Percentiles rank a stretch among this genome's conserved stretches.
Evolutionary conservation across 805 yeast genomes (phyloP).

Genomic region (Metahyphopichia silvanorum): DNA sequence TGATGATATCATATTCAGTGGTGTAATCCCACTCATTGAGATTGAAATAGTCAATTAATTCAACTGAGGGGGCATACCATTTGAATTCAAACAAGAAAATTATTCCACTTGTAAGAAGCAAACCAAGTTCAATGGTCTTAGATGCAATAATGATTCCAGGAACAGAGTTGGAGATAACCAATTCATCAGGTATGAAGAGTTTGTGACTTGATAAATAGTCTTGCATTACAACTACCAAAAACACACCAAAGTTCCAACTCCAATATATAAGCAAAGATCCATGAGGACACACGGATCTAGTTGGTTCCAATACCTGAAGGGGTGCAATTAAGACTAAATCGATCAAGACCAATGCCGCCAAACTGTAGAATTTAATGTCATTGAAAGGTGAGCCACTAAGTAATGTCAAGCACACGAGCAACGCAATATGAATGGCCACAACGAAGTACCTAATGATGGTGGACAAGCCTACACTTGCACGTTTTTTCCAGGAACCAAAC

Average conservation of each 20-base stretch:
- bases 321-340: conserved; percentile 30
- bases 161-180: too few relatives aligned
- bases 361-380: conserved; percentile 5
- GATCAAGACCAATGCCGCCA: conserved; percentile 5
- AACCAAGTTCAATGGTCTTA: conserved; percentile 9
- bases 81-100: conserved; percentile 14
- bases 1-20: conserved; percentile 9
- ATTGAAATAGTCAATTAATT: conserved; percentile 14
- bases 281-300: conserved; percentile 32
- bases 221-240: conserved; percentile 12
- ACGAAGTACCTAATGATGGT: conserved; percentile 13
- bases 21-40: conserved; percentile 7
- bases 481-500: conserved; percentile 14
- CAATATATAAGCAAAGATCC: conserved; percentile 41
- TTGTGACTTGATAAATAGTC: conserved; percentile 17
- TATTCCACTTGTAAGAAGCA: conserved; percentile 11
- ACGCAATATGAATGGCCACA: conserved; percentile 13
- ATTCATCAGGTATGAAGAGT: conserved; percentile 9
- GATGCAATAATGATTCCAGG: conserved; percentile 2
- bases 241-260: conserved; percentile 13
- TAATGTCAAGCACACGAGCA: conserved; percentile 5
- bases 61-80: conserved; percentile 16
- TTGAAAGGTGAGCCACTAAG: conserved; percentile 4
- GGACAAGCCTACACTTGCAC: conserved; percentile 14
- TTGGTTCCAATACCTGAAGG: conserved; percentile 42